phyloP scores from a whole-genome alignment of 768 basidiomycete species.

The Glaciozyma antarctica region DNA sequence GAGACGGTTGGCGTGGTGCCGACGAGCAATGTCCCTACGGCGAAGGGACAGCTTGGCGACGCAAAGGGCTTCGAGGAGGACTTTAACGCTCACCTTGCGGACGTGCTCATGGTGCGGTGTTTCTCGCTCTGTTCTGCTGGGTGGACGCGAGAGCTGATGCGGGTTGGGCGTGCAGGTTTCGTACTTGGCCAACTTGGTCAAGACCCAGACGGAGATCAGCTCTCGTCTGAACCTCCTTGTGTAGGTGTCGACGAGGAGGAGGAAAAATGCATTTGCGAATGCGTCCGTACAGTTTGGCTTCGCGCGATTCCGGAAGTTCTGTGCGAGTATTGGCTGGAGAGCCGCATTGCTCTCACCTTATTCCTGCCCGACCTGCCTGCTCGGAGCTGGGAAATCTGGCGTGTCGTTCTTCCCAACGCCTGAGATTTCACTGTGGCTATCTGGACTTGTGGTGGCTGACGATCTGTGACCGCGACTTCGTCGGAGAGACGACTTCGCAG shows the following conservation, averaged over 20 bases:
- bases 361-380: too few relatives aligned
- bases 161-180: slow-evolving; percentile 47
- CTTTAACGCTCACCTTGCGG: slow-evolving; percentile 65
- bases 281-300: background rate
- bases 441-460: too few relatives aligned
- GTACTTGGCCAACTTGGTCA: slow-evolving; percentile 84
- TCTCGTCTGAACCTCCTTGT: slow-evolving; percentile 15
- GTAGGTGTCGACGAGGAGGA: background rate
- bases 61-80: slow-evolving; percentile 45
- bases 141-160: background rate
- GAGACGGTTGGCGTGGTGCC: slow-evolving; percentile 61
- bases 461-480: too few relatives aligned
- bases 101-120: slow-evolving; percentile 60
- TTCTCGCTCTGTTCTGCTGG: background rate
- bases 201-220: slow-evolving; percentile 67
- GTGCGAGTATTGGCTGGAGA: too few relatives aligned
- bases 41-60: slow-evolving; percentile 48
- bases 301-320: too few relatives aligned
- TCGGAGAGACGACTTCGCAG: too few relatives aligned
- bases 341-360: too few relatives aligned
- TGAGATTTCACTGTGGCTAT: too few relatives aligned
- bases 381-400: too few relatives aligned
- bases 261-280: too few relatives aligned
- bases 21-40: background rate
- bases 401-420: too few relatives aligned